These are phyloP conservation scores for Abrus precatorius DNA, from an alignment of 306 rosid genomes.

Conservation along the genomic window DNA sequence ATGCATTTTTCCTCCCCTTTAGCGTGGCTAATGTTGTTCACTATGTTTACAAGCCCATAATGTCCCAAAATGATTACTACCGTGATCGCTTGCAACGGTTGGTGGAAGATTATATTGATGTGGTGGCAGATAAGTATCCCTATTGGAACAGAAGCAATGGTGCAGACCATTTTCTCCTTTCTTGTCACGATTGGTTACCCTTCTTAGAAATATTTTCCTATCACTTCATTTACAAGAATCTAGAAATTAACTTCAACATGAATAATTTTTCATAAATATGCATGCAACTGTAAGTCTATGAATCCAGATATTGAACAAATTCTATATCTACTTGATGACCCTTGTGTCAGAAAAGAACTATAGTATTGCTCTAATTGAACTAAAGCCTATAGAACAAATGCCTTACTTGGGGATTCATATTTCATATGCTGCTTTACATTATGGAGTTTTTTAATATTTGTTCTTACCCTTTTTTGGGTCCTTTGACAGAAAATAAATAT, in stretches of 20 bases:
- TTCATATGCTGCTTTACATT: slow-evolving; percentile 3
- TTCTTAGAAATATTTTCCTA: background rate
- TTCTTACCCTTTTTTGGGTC: background rate
- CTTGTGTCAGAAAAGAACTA: slow-evolving; percentile 21
- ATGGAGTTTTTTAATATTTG: background rate
- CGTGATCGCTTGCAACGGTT: slow-evolving; percentile 59
- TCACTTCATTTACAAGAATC: background rate
- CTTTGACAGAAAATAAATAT: background rate
- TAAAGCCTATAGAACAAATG: background rate
- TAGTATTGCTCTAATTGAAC: background rate
- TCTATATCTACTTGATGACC: background rate
- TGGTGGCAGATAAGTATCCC: slow-evolving; percentile 50
- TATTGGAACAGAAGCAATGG: slow-evolving; percentile 76
- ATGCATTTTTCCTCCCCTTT: slow-evolving; percentile 62
- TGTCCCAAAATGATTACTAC: slow-evolving; percentile 50
- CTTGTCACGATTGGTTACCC: slow-evolving; percentile 78
- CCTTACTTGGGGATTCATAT: slow-evolving; percentile 32
- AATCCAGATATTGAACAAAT: slow-evolving; percentile 3
- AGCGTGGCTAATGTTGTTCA: slow-evolving; percentile 61
- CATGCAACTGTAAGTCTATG: background rate
- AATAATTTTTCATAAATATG: background rate
- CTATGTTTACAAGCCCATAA: slow-evolving; percentile 50
- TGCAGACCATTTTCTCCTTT: slow-evolving; percentile 76
- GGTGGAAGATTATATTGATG: slow-evolving; percentile 54
- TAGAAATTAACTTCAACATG: background rate